Base-by-base conservation (phyloP, 768 basidiomycete species). In the Lentinula boryana region DNA sequence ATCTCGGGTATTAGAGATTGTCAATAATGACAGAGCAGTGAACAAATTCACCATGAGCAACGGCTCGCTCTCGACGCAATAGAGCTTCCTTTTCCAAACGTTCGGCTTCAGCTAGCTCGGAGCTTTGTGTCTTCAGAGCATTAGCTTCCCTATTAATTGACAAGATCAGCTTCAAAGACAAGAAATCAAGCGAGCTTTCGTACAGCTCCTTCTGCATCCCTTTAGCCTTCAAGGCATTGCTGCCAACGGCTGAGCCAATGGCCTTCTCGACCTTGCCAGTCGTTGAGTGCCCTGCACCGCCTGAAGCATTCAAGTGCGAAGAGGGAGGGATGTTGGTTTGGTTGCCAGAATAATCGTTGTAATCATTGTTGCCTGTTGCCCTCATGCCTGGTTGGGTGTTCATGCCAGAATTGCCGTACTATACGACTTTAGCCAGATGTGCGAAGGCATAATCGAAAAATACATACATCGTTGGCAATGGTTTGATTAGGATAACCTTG, bases 21-120 rank as follows among this genome's bases (percentile, higher is more conserved):
- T 18, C 55, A 16, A 35, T 8, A 0, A 13, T 38, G 15, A 23
- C 12, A 0, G 21, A 1, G n/a, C 13, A 56, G 2, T 6, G 23
- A 58, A 32, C 7, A n/a, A 36, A 32, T 70, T 58, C 50, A 78
- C 82, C 82, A 64, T 82, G 80, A 12, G 71, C 80, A 27, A 83
- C 81, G 5, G 82, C 83, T 8, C 81, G 75, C 62, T 84, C 80
- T 21, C 82, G 76, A 36, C 78, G 75, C 69, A 74, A 64, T 41
- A 74, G 41, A 9, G 82, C 83, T 64, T 84, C 82, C 4, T 70
- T 70, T 67, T 84, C 83, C 5, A 84, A 72, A 12, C 79, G 76
- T 67, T 84, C 81, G 16, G 84, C 83, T 65, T 84, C 80, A 3
- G 76, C 72, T 18, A 84, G 70, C 65, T 84, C 83, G 6, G 69